A percentile compares a stretch with the other conserved stretches of the same genome.
phyloP scores from a whole-genome alignment of 331 rosid genomes.

The Cydonia oblonga region DNA sequence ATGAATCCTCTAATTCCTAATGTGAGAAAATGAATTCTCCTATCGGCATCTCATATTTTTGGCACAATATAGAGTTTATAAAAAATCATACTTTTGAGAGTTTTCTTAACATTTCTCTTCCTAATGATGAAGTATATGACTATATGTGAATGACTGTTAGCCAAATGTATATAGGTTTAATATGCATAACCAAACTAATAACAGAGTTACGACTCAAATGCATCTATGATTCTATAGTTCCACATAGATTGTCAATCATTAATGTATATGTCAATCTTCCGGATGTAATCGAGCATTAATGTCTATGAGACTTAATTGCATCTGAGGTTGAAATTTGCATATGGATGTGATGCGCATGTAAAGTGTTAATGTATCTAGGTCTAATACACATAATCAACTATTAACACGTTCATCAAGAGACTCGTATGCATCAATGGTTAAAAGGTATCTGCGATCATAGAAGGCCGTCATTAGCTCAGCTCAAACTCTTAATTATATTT shows the following conservation, averaged over 20 bases:
- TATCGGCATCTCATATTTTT: background rate
- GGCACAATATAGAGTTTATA: accelerated
- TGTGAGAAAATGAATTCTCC: too few relatives aligned
- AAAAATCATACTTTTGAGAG: too few relatives aligned
- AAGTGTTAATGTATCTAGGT: background rate
- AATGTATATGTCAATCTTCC: too few relatives aligned
- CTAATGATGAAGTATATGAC: background rate
- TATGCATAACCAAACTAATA: background rate
- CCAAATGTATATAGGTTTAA: background rate
- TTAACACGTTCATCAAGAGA: background rate
- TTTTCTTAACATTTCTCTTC: too few relatives aligned
- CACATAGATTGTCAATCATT: background rate
- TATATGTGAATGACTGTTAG: background rate
- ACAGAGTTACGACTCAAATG: background rate
- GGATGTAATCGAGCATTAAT: background rate
- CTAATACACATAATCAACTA: background rate
- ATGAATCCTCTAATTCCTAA: background rate
- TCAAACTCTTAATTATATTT: background rate
- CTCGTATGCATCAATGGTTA: background rate
- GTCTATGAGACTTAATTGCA: background rate
- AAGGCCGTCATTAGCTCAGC: background rate
- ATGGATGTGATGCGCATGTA: accelerated
- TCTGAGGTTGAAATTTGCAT: background rate
- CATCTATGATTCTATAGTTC: background rate
- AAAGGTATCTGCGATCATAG: too few relatives aligned